Evolutionary conservation across 768 basidiomycete genomes (phyloP).

Genomic region (Omphalotus guepiniiformis): DNA sequence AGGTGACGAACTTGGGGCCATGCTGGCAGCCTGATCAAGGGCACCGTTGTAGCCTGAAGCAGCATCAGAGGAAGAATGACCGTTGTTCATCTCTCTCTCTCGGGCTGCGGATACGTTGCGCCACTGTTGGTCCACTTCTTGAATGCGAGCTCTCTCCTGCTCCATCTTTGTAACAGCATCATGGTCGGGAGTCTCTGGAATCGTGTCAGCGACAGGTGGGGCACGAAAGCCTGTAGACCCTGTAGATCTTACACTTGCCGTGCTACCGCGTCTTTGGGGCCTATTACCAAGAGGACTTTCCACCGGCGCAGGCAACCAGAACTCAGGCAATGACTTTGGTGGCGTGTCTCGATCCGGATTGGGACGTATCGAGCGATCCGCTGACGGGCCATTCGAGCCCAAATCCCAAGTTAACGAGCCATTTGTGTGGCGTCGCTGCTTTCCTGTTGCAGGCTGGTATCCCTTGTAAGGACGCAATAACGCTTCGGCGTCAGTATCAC

Average conservation of each 20-base stretch:
- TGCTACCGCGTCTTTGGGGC: slow-evolving; percentile 4
- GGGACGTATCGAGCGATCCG: too few relatives aligned
- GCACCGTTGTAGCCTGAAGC: too few relatives aligned
- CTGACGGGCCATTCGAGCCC: too few relatives aligned
- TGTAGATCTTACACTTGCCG: slow-evolving; percentile 6
- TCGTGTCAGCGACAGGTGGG: neutral
- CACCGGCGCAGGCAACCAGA: slow-evolving; percentile 3
- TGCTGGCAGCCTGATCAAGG: neutral
- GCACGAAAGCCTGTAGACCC: slow-evolving; percentile 7
- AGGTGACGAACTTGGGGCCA: neutral
- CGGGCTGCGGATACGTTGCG: neutral
- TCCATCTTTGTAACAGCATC: slow-evolving; percentile 1
- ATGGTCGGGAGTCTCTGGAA: slow-evolving; percentile 2
- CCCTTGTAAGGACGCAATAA: too few relatives aligned
- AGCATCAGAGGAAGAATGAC: neutral
- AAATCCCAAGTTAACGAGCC: too few relatives aligned
- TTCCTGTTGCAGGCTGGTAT: too few relatives aligned
- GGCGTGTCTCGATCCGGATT: neutral
- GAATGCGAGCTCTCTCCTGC: slow-evolving; percentile 2
- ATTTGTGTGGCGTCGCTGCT: too few relatives aligned
- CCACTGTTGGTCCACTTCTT: slow-evolving; percentile 5
- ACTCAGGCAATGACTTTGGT: slow-evolving; percentile 2
- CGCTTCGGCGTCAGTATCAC: neutral
- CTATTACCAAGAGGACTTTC: neutral
- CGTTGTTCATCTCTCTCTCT: neutral